Base-by-base conservation (phyloP, 2,329 filamentous ascomycete genomes). In the Colletotrichum kahawae region DNA sequence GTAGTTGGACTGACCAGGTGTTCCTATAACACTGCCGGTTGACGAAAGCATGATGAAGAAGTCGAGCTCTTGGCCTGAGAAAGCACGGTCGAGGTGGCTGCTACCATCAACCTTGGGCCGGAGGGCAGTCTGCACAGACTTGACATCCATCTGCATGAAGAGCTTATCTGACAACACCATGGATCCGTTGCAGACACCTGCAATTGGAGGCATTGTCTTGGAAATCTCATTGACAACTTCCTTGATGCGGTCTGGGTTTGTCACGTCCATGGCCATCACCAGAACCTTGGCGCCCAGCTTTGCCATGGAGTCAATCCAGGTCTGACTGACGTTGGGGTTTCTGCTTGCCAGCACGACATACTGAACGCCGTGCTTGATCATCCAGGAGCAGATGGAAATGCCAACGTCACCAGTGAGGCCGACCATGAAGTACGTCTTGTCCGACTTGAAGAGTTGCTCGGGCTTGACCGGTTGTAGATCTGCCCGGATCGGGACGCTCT, bases 1-100 rank as follows among this genome's bases (percentile, higher is more conserved):
- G 75, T 90, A 90, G 74, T 84, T 87, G 5, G 82, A 76, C 76
- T 90, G 84, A 7, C 70, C 66, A 0, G 85, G 62, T 0, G 81
- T 79, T 14, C 69, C 75, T 8, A 74, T 75, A n/a, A 83, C 68
- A 3, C 77, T 70, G 8, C 82, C 79, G 1, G 81, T 21, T 0
- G 13, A 78, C 1, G 82, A 83, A 57, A 85, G 80, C 10, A 82
- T 33, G 59, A 85, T 76, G 76, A 85, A 85, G 76, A 85, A 85
- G 62, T 85, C 83, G 5, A 85, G 78, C 0, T 71, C 27, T 7
- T 69, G 36, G 6, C 78, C 48, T 31, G 67, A 29, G 69, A 85
- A 83, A 2, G 81, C 8, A 3, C 80, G 75, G 56, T 85, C 79
- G 3, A 86, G 77, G 54, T 82, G 75, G 2, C 70, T 67, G 2